Conservation (phyloP, 352 stramenopile genomes). For the Phytophthora sp. region DNA sequence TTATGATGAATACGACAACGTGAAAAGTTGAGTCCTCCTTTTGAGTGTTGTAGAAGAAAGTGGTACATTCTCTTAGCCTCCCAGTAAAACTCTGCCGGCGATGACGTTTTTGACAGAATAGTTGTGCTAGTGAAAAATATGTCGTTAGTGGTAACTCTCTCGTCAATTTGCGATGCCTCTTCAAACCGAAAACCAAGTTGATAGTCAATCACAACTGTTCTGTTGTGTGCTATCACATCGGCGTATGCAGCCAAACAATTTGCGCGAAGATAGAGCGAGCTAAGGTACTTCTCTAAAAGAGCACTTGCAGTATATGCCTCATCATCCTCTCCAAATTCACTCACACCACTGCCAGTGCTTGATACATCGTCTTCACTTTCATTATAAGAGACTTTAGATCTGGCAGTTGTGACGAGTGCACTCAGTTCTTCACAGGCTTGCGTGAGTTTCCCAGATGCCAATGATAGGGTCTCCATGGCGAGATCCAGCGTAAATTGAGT, state of each 20-base stretch:
- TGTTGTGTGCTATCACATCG: slow-evolving; percentile 58
- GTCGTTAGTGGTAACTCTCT: slow-evolving; percentile 4
- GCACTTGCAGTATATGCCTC: slow-evolving; percentile 14
- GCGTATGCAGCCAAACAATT: slow-evolving; percentile 61
- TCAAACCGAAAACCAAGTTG: slow-evolving; percentile 56
- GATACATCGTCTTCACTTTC: slow-evolving; percentile 21
- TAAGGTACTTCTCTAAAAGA: slow-evolving; percentile 50
- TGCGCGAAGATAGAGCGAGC: slow-evolving; percentile 51
- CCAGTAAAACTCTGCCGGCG: slow-evolving; percentile 56
- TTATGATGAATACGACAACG: slow-evolving; percentile 36
- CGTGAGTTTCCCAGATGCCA: slow-evolving; percentile 63
- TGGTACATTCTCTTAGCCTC: slow-evolving; percentile 61
- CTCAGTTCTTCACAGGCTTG: slow-evolving; percentile 40
- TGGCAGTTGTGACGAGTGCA: slow-evolving; percentile 8
- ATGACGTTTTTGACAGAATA: slow-evolving; percentile 50
- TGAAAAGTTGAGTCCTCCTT: slow-evolving; percentile 21
- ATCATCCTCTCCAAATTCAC: slow-evolving; percentile 4
- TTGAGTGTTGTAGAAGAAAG: slow-evolving; percentile 35
- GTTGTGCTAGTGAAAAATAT: slow-evolving; percentile 20
- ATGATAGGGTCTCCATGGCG: slow-evolving; percentile 63
- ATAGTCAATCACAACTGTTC: slow-evolving; percentile 44
- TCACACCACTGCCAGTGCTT: slow-evolving; percentile 13
- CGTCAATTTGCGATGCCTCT: slow-evolving; percentile 38
- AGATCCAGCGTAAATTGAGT: slow-evolving; percentile 52
- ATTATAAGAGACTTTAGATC: slow-evolving; percentile 4